A percentile compares a stretch with the other conserved stretches of the same genome.
Evolutionary conservation across 2,329 filamentous ascomycete species (phyloP).

Genomic region (Colletotrichum liaoningense): DNA sequence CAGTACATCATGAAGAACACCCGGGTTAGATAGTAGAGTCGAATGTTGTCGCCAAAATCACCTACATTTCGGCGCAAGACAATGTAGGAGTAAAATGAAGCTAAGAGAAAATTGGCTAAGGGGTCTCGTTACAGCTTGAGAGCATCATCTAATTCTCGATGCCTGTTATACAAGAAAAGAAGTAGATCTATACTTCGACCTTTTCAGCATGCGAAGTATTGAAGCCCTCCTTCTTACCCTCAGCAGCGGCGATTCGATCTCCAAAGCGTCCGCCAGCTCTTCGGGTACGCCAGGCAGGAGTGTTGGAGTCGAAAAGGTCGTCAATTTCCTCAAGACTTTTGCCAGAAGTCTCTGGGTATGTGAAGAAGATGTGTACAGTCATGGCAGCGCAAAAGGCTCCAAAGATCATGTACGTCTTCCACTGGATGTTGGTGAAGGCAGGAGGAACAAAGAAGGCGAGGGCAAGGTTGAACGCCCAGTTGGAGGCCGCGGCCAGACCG

Average conservation of each 20-base stretch:
- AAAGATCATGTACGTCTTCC: slow-evolving; percentile 41
- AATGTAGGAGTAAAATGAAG: not conserved
- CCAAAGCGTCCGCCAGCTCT: slow-evolving; percentile 17
- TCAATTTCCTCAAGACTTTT: slow-evolving; percentile 40
- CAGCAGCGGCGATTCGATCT: slow-evolving; percentile 19
- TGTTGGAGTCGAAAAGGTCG: slow-evolving; percentile 33
- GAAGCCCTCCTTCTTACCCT: slow-evolving; percentile 11
- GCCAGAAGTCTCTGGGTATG: slow-evolving; percentile 44
- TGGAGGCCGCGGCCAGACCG: slow-evolving; percentile 61
- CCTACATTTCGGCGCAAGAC: too few species aligned
- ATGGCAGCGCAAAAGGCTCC: slow-evolving; percentile 34
- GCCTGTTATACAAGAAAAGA: not conserved
- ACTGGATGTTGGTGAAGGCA: slow-evolving; percentile 37
- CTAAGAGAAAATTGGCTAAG: not conserved
- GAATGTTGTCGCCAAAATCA: too few species aligned
- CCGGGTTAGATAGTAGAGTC: too few species aligned
- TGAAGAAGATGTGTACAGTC: slow-evolving; percentile 41
- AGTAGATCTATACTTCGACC: not conserved
- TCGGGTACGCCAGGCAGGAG: slow-evolving; percentile 25
- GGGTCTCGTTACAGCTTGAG: not conserved
- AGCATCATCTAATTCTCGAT: too few species aligned
- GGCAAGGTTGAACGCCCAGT: slow-evolving; percentile 64
- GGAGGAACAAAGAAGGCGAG: slow-evolving; percentile 61
- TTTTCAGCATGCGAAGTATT: slow-evolving; percentile 6
- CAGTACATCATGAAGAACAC: too few species aligned